Evolutionary conservation across 257 asterid species (phyloP).

Genomic region (Parsonsia alboflavescens): DNA sequence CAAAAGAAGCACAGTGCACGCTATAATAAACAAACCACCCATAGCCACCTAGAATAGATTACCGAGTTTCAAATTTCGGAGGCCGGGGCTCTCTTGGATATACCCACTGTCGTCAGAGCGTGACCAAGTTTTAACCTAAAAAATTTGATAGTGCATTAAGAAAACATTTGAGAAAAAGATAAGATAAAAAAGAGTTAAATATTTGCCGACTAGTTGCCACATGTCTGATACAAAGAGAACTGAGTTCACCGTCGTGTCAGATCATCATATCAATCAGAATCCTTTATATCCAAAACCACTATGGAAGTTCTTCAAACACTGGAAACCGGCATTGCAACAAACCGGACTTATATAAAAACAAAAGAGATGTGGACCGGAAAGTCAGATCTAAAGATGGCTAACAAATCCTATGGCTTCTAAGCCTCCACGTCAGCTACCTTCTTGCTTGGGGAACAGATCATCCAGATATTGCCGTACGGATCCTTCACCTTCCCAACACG

Average conservation of each 20-base stretch:
- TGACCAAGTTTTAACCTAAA: no score
- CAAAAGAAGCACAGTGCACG: not conserved
- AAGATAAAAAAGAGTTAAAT: not conserved
- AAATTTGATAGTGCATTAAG: no score
- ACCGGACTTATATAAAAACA: not conserved
- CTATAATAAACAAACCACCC: not conserved
- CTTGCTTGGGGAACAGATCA: constrained; percentile 42
- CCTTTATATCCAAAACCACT: not conserved
- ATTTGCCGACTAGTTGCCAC: not conserved
- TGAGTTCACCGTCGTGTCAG: not conserved
- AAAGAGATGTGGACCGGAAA: not conserved
- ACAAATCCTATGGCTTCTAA: constrained; percentile 18
- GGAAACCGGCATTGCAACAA: not conserved
- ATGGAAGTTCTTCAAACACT: not conserved
- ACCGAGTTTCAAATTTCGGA: not conserved
- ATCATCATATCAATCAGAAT: not conserved
- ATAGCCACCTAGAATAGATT: not conserved
- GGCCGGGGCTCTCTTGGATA: not conserved
- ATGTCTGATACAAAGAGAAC: not conserved
- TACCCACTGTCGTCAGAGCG: not conserved
- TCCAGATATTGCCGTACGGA: constrained; percentile 73
- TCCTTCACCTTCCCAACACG: constrained; percentile 64
- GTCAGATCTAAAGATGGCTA: not conserved
- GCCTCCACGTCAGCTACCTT: constrained; percentile 41
- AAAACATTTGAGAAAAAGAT: not conserved